Conservation (phyloP, 2,329 filamentous ascomycete species). For the Aspergillus udagawae region DNA sequence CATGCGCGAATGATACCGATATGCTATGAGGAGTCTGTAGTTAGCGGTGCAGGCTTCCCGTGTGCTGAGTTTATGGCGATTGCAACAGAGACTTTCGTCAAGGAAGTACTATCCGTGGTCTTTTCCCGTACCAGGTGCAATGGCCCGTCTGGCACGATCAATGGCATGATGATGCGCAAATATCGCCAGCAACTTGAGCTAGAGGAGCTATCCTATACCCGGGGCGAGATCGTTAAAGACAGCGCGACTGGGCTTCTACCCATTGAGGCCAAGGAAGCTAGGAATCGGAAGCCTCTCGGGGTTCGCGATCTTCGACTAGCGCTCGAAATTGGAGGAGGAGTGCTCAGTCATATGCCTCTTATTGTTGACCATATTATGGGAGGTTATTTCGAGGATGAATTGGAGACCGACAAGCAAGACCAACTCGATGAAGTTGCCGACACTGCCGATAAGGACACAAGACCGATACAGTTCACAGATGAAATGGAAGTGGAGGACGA, state of each 20-base stretch:
- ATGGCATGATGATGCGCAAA: slow-evolving; percentile 73
- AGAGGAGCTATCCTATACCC: slow-evolving; percentile 69
- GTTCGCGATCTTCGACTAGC: slow-evolving; percentile 76
- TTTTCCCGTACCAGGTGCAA: slow-evolving; percentile 54
- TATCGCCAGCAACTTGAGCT: slow-evolving; percentile 70
- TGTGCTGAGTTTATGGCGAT: slow-evolving; percentile 59
- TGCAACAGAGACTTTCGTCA: slow-evolving; percentile 60
- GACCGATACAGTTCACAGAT: slow-evolving; percentile 22
- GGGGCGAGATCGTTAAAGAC: slow-evolving; percentile 71
- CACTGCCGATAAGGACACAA: slow-evolving; percentile 17
- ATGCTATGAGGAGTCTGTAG: slow-evolving; percentile 61
- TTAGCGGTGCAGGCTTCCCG: slow-evolving; percentile 48
- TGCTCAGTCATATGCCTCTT: slow-evolving; percentile 73
- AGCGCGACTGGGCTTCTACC: slow-evolving; percentile 71
- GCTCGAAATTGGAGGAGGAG: slow-evolving; percentile 69
- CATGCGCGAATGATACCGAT: slow-evolving; percentile 60
- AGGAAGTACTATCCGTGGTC: slow-evolving; percentile 55
- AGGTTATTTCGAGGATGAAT: slow-evolving; percentile 70
- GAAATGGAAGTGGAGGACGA: slow-evolving; percentile 43
- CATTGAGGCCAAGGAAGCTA: slow-evolving; percentile 72
- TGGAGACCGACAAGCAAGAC: slow-evolving; percentile 50
- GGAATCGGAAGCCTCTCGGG: slow-evolving; percentile 66
- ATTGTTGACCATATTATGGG: slow-evolving; percentile 67
- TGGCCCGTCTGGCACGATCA: slow-evolving; percentile 59
- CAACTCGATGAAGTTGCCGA: slow-evolving; percentile 23